Percentiles rank a stretch among this genome's conserved stretches.
These are phyloP conservation scores for Melocanna baccifera DNA, from an alignment of 176 grass and related monocot species.

Conservation along the genomic window DNA sequence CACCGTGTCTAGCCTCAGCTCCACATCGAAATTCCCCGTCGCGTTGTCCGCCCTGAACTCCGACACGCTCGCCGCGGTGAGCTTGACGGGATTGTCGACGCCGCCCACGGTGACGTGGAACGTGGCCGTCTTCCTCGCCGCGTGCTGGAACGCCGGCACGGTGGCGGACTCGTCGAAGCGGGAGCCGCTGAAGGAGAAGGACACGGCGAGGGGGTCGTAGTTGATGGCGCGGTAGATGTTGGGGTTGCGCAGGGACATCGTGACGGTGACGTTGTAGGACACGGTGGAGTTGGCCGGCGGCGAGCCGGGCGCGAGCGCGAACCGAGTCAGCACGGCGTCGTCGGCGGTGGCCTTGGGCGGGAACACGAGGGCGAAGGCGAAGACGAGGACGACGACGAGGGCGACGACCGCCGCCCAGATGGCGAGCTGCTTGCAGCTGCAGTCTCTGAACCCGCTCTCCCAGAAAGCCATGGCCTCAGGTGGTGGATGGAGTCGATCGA, in stretches of 20 bases:
- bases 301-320: constrained; percentile 1
- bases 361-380: constrained; percentile 44
- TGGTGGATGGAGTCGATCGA: neutral
- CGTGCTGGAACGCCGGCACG: neutral
- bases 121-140: constrained; percentile 20
- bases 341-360: constrained; percentile 41
- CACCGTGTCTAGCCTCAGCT: constrained; percentile 40
- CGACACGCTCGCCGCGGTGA: neutral
- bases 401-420: constrained; percentile 6
- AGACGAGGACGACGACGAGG: constrained; percentile 26
- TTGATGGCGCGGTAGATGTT: constrained; percentile 40
- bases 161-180: constrained; percentile 44
- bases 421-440: neutral
- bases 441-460: neutral
- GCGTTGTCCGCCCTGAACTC: constrained; percentile 25
- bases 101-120: constrained; percentile 24
- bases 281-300: neutral
- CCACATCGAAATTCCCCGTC: constrained; percentile 28
- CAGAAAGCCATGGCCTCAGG: constrained; percentile 11
- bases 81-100: constrained; percentile 6
- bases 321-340: constrained; percentile 37
- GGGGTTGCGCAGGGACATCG: constrained; percentile 41
- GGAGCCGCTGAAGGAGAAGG: constrained; percentile 42
- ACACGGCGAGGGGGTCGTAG: neutral
- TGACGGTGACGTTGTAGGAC: constrained; percentile 38